A percentile compares a stretch with the other conserved stretches of the same genome.
Conservation (phyloP, 768 basidiomycete species). For the Butyriboletus loyo region DNA sequence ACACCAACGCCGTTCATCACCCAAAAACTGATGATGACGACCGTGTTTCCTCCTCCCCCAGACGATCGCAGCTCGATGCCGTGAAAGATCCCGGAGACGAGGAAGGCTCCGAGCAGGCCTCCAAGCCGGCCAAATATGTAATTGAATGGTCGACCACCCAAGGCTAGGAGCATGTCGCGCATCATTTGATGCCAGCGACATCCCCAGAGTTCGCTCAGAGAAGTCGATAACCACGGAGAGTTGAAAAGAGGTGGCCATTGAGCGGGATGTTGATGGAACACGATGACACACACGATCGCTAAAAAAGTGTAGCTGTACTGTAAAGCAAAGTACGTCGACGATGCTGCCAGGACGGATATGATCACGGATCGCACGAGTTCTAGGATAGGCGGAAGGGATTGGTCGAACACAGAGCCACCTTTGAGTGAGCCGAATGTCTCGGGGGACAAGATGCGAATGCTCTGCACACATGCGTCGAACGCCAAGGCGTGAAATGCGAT, state of each 20-base stretch:
- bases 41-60: constrained; percentile 46
- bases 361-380: constrained; percentile 39
- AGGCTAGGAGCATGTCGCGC: constrained; percentile 50
- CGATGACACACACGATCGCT: constrained; percentile 42
- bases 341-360: constrained; percentile 41
- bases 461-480: constrained; percentile 16
- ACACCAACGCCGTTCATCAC: constrained; percentile 54
- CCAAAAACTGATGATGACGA: constrained; percentile 47
- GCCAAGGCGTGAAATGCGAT: constrained; percentile 7
- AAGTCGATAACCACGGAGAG: constrained; percentile 53
- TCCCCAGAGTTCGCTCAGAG: constrained; percentile 61
- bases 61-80: constrained; percentile 53
- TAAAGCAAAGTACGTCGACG: constrained; percentile 39
- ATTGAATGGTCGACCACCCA: constrained; percentile 46
- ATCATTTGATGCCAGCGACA: constrained; percentile 66
- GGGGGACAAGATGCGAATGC: constrained; percentile 33
- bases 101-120: constrained; percentile 54
- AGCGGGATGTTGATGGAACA: constrained; percentile 45
- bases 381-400: constrained; percentile 30
- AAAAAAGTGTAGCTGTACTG: constrained; percentile 39
- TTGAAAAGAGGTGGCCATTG: constrained; percentile 66
- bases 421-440: constrained; percentile 34
- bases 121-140: constrained; percentile 48
- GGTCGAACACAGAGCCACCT: constrained; percentile 36
- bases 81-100: constrained; percentile 58